Base-by-base conservation (phyloP, 495 filamentous ascomycete genomes). In the Lineolata rhizophorae region DNA sequence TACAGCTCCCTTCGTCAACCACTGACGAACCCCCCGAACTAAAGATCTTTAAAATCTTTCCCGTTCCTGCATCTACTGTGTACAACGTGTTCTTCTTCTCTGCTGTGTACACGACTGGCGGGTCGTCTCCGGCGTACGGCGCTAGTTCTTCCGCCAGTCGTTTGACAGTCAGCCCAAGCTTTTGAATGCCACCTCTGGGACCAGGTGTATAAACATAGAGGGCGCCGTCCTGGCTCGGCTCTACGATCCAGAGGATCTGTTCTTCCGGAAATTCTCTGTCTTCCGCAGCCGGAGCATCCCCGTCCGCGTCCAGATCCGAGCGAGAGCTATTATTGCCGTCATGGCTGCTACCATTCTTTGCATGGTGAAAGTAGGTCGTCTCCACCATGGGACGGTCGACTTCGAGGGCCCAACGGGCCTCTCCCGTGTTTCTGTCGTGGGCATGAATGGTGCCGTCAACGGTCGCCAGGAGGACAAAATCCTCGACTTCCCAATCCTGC, bases 401-500 rank as follows among this genome's bases (percentile, higher is more conserved):
- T 53, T 77, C 70, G 32, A 92, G 61, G 45, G 71, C 70, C 87
- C 87, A 97, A 50, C 66, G 74, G 36, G 70, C 61, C 28, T 72
- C 55, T 31, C 87, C 87, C 36, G 70, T 84, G 49, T 76, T 78
- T 42, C 87, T 66, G 58, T 94, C 82, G 56, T 72, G 69, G 47
- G 90, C 87, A 62, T 92, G 77, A 51, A 97, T 69, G 39, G 76
- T 77, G 60, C 87, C 87, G 61, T 95, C 81, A 62, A 97, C 76
- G 66, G 90, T 95, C 76, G 90, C 83, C 75, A 97, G 60, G 61
- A 97, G 76, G 53, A 95, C 77, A 70, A 94, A 90, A 60, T 95
- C 84, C 76, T 95, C 85, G 57, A 93, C 83, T 70, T 93, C 80
- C 84, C 83, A 95, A 50, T 94, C 87, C 67, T 90, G 75, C 65